A percentile compares a stretch with the other conserved stretches of the same genome.
These are phyloP conservation scores for Vigna reflexopilosa DNA, from an alignment of 306 rosid genomes.

Conservation along the genomic window DNA sequence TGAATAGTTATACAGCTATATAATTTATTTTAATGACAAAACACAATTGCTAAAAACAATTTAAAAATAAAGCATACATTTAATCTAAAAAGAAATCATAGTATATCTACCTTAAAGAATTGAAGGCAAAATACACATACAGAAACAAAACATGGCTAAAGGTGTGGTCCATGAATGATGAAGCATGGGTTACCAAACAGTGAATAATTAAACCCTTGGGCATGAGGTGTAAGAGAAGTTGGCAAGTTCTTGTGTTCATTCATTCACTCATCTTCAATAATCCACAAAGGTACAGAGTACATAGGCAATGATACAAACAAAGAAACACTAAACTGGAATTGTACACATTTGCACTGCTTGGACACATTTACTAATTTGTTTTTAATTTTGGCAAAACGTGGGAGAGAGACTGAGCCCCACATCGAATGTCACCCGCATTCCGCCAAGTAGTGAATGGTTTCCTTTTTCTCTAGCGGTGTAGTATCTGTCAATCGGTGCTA, in stretches of 20 bases:
- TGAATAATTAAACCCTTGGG: constrained; percentile 40
- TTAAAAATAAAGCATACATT: too few relatives aligned
- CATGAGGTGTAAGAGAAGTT: constrained; percentile 33
- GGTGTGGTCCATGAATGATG: constrained; percentile 47
- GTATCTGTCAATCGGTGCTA: constrained; percentile 39
- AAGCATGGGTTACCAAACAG: constrained; percentile 42
- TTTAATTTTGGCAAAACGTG: neutral
- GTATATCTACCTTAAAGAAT: neutral
- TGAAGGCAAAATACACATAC: neutral
- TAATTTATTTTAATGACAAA: too few relatives aligned
- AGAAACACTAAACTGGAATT: constrained; percentile 7
- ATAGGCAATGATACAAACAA: neutral
- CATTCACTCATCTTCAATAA: neutral
- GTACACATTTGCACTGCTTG: neutral
- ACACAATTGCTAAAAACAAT: too few relatives aligned
- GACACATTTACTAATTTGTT: constrained; percentile 25
- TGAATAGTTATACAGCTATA: too few relatives aligned
- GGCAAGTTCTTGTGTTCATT: neutral
- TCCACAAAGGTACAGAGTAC: constrained; percentile 30
- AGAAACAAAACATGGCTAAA: neutral
- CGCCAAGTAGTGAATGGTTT: constrained; percentile 45
- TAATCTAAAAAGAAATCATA: too few relatives aligned
- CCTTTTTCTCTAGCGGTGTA: constrained; percentile 37
- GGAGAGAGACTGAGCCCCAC: constrained; percentile 22
- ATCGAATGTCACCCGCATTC: constrained; percentile 48